phyloP scores from a whole-genome alignment of 257 asterid species.

The Penstemon eatonii region DNA sequence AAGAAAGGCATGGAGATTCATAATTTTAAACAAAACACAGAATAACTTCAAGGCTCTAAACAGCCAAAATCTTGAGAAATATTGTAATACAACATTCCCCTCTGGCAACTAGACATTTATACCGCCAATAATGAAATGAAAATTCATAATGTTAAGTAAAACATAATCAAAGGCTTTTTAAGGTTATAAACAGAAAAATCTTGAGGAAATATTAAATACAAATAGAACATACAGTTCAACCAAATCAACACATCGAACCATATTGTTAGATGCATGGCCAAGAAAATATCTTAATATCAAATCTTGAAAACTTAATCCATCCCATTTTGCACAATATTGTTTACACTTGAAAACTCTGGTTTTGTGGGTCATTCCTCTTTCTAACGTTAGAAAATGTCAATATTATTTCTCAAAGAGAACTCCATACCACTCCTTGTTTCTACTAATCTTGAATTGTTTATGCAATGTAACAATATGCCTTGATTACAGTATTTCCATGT shows the following conservation, averaged over 20 bases:
- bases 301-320: neutral
- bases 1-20: neutral
- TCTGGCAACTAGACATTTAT: too few relatives aligned
- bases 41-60: conserved; percentile 13
- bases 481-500: too few relatives aligned
- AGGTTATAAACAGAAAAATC: too few relatives aligned
- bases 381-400: neutral
- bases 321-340: neutral
- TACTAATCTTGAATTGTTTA: neutral
- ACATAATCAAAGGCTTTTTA: too few relatives aligned
- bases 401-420: neutral
- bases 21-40: neutral
- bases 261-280: neutral
- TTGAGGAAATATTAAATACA: neutral
- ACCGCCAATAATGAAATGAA: too few relatives aligned
- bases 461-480: neutral
- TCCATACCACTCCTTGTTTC: conserved; percentile 3
- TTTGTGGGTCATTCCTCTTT: neutral
- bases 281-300: neutral
- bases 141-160: too few relatives aligned
- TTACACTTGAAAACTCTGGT: conserved; percentile 4
- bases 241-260: neutral
- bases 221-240: neutral
- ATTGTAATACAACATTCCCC: too few relatives aligned
- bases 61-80: neutral